Evolutionary conservation across 2,329 filamentous ascomycete genomes (phyloP).

Genomic region (Phyllosticta capitalensis): DNA sequence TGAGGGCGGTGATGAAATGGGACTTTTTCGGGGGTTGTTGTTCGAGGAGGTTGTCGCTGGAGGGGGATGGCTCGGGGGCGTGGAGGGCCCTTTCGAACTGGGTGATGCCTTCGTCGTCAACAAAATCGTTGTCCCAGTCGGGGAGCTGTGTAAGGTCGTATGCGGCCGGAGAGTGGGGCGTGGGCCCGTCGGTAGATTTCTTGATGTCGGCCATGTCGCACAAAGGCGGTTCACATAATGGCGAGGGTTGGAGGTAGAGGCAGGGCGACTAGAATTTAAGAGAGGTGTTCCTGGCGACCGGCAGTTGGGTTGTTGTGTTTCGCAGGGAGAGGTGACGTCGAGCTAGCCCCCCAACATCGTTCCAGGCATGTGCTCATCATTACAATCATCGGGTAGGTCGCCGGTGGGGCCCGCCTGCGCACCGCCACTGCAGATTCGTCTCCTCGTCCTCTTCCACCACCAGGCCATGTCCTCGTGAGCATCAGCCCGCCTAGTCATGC

Average conservation of each 20-base stretch:
- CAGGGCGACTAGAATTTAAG: background rate
- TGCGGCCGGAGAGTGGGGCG: conserved; percentile 52
- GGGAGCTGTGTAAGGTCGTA: conserved; percentile 64
- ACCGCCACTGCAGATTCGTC: background rate
- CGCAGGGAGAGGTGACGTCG: background rate
- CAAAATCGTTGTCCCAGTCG: conserved; percentile 72
- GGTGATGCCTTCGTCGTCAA: conserved; percentile 59
- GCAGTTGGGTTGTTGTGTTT: background rate
- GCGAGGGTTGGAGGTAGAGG: background rate
- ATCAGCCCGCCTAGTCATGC: background rate
- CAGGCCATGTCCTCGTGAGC: background rate
- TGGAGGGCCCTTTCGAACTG: conserved; percentile 73
- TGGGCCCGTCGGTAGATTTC: conserved; percentile 41
- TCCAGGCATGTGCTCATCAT: background rate
- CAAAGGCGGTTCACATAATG: conserved; percentile 1
- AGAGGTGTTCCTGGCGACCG: background rate
- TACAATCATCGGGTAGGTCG: no score
- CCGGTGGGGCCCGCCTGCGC: background rate
- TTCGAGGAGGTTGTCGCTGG: conserved; percentile 44
- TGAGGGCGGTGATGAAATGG: conserved; percentile 75
- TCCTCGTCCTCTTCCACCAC: background rate
- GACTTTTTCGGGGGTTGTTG: conserved; percentile 34
- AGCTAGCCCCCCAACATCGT: background rate
- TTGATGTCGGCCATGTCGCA: conserved; percentile 34
- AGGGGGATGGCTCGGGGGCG: conserved; percentile 63